Base-by-base conservation (phyloP, 306 rosid species). In the Dalbergia oliveri region DNA sequence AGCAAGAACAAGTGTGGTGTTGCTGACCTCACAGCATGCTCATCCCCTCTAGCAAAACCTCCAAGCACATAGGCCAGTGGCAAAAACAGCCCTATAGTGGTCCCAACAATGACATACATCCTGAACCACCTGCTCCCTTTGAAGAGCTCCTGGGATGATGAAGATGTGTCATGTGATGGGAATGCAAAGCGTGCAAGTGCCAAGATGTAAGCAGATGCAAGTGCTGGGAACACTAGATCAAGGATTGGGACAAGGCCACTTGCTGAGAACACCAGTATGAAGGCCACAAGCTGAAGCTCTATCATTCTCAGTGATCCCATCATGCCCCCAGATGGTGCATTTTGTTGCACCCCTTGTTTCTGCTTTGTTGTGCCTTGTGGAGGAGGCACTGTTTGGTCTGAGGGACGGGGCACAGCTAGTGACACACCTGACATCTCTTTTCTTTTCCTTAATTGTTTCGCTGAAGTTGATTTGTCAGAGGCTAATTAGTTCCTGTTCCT, bases 11-110 rank as follows among this genome's bases (percentile, higher is more conserved):
- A 41, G 68, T 91, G 97, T 0, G 98, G 98, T 0, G 98, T 90
- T 0, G 97, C 98, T 0, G 95, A 94, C 3, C 94, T 89, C n/a
- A 94, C 91, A 0, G 97, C 94, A 16, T 85, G 89, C 33, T 91
- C 92, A 54, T 94, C 98, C 4, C 98, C 91, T 73, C 98, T 87
- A 0, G 98, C 97, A 49, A 94, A 94, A 37, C 98, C 98, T 4
- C 98, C 98, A 50, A 94, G 59, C 58, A 90, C 98, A 51, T 88
- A 94, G 0, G 97, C 97, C 54, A 94, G 68, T 2, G 98, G 98
- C 79, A 92, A 70, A 85, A 94, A 91, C 50, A 94, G 69, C 63
- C 98, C 98, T 6, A 90, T 6, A 0, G 92, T 80, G 11, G 96
- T 94, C 13, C 96, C 97, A 37, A 86, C 56, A 39, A 94, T 12